phyloP scores from a whole-genome alignment of 768 basidiomycete genomes.

The Pisolithus albus region DNA sequence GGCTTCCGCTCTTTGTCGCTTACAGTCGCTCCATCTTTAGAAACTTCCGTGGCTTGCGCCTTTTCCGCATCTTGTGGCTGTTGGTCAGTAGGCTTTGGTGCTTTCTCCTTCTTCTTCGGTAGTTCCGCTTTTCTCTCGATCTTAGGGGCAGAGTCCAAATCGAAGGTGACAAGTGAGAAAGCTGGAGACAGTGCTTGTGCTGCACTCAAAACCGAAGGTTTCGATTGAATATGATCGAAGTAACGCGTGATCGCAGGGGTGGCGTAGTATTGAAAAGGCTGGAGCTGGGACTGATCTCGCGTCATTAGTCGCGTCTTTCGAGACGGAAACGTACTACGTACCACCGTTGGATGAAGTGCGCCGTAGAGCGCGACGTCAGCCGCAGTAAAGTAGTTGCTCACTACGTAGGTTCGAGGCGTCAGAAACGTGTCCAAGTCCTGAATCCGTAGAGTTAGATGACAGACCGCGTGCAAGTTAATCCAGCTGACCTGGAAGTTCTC shows the following conservation, averaged over 20 bases:
- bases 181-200: conserved; percentile 45
- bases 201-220: conserved; percentile 52
- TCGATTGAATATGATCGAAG: conserved; percentile 89
- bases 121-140: conserved; percentile 65
- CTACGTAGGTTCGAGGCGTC: conserved; percentile 75
- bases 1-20: conserved; percentile 24
- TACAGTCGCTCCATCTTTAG: conserved; percentile 18
- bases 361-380: conserved; percentile 92
- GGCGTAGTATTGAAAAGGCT: conserved; percentile 67
- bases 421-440: conserved; percentile 72
- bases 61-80: conserved; percentile 21
- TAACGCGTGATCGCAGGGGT: conserved; percentile 85
- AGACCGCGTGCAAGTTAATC: neutral
- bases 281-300: conserved; percentile 53
- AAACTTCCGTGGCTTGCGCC: conserved; percentile 29
- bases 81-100: conserved; percentile 27
- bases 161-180: conserved; percentile 56
- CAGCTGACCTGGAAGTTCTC: conserved; percentile 44
- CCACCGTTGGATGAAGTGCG: conserved; percentile 75
- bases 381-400: conserved; percentile 76
- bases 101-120: conserved; percentile 74
- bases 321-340: conserved; percentile 31
- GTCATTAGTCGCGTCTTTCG: conserved; percentile 3
- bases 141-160: conserved; percentile 70
- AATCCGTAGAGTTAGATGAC: neutral